Percentiles rank a stretch among this genome's conserved stretches.
Evolutionary conservation across 441 rosid species (phyloP).

Genomic region (Populus hybrid): DNA sequence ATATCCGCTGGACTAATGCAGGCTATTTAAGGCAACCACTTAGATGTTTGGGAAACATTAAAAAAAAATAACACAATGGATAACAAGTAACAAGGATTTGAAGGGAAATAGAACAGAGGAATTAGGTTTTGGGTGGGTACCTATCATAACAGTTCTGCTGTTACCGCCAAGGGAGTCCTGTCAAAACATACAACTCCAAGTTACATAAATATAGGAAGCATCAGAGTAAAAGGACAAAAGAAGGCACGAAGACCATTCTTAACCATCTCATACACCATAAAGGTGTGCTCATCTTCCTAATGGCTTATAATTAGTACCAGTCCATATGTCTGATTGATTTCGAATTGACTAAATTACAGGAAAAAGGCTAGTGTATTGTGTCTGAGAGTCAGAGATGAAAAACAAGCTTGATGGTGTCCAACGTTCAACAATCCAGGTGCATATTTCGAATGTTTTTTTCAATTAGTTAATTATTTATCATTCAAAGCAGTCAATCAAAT

Average conservation of each 20-base stretch:
- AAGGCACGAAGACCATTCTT: neutral
- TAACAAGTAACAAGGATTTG: neutral
- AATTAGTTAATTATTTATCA: neutral
- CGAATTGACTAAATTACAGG: neutral
- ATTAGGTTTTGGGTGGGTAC: constrained; percentile 34
- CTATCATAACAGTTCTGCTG: constrained; percentile 99
- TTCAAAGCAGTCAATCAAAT: neutral
- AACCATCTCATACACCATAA: neutral
- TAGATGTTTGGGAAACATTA: neutral
- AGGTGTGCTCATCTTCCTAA: neutral
- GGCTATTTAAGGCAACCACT: constrained; percentile 43
- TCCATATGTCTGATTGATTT: neutral
- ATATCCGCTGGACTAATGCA: constrained; percentile 99
- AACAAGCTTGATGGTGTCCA: neutral
- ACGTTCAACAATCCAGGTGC: neutral
- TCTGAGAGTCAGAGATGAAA: neutral
- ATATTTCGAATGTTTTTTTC: neutral
- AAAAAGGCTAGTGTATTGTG: neutral
- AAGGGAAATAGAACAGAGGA: constrained; percentile 7
- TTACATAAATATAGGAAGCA: constrained; percentile 8
- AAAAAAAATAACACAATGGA: neutral
- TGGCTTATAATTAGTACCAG: neutral
- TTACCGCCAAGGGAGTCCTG: constrained; percentile 99
- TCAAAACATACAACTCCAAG: constrained; percentile 18
- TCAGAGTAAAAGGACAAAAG: neutral